Percentiles rank a stretch among this genome's conserved stretches.
Evolutionary conservation across 2,329 filamentous ascomycete genomes (phyloP).

Genomic region (Fusarium oligoseptatum): DNA sequence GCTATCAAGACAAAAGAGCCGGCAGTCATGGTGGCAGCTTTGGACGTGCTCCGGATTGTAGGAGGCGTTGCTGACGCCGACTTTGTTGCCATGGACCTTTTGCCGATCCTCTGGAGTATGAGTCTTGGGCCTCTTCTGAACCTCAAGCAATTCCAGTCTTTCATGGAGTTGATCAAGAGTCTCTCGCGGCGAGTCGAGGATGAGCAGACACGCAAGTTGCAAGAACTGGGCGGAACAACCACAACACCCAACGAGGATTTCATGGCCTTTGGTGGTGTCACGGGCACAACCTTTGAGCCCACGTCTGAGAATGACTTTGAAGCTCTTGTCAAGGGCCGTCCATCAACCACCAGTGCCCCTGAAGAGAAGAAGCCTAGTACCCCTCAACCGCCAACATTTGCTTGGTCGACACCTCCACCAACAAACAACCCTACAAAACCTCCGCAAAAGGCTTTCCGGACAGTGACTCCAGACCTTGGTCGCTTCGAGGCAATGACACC

Average conservation of each 20-base stretch:
- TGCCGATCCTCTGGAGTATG: conserved; percentile 93
- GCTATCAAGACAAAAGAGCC: conserved; percentile 98
- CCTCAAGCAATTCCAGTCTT: conserved; percentile 87
- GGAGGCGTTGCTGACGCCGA: conserved; percentile 87
- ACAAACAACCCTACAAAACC: conserved; percentile 52
- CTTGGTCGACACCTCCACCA: conserved; percentile 73
- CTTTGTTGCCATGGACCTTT: conserved; percentile 90
- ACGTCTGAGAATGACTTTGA: conserved; percentile 82
- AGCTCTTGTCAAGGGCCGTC: conserved; percentile 82
- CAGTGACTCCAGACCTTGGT: conserved; percentile 70
- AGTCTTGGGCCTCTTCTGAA: conserved; percentile 90
- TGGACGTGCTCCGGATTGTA: conserved; percentile 87
- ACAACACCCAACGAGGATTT: conserved; percentile 73
- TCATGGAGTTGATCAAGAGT: conserved; percentile 89
- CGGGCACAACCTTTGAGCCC: conserved; percentile 69
- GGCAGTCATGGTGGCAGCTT: conserved; percentile 93
- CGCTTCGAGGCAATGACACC: conserved; percentile 69
- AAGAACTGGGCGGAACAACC: conserved; percentile 78
- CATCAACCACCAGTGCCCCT: conserved; percentile 43
- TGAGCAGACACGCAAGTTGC: conserved; percentile 89
- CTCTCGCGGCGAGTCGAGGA: conserved; percentile 85
- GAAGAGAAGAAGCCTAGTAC: conserved; percentile 49
- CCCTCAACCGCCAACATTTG: conserved; percentile 66
- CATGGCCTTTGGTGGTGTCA: conserved; percentile 77
- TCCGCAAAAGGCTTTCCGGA: conserved; percentile 60